phyloP scores from a whole-genome alignment of 2,329 filamentous ascomycete genomes.

The Ophiostoma australiae region DNA sequence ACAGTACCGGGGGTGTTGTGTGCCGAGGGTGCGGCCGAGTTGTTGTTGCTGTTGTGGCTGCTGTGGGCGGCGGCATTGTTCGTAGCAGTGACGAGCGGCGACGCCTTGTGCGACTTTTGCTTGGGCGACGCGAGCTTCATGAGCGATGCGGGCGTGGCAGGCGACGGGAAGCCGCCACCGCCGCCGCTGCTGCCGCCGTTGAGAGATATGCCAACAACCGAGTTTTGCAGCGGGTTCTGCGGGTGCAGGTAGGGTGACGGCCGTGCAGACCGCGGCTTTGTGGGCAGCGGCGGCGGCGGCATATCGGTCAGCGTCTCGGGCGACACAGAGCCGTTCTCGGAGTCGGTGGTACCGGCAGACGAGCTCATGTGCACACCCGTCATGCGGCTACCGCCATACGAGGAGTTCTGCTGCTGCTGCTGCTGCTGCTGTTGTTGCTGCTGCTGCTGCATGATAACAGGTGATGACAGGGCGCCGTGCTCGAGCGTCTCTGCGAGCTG shows the following conservation, averaged over 20 bases:
- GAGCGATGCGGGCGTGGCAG: conserved; percentile 80
- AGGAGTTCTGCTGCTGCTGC: conserved; percentile 33
- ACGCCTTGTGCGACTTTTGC: conserved; percentile 31
- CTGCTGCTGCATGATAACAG: conserved; percentile 34
- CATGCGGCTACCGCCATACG: conserved; percentile 8
- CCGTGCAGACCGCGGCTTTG: conserved; percentile 53
- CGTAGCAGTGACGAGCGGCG: conserved; percentile 25
- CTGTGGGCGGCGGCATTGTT: conserved; percentile 10
- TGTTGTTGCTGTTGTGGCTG: conserved; percentile 35
- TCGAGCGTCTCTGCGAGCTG: conserved; percentile 48
- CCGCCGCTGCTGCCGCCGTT: conserved; percentile 17
- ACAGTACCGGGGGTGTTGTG: conserved; percentile 14
- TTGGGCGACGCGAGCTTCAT: conserved; percentile 66
- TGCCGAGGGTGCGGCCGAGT: neutral
- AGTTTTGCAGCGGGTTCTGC: conserved; percentile 49
- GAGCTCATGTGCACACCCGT: conserved; percentile 30
- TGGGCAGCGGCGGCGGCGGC: conserved; percentile 63
- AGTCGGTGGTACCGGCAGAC: conserved; percentile 47
- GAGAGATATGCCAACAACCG: conserved; percentile 19
- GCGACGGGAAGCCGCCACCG: conserved; percentile 47
- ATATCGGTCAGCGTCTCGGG: conserved; percentile 61
- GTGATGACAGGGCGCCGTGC: conserved; percentile 29
- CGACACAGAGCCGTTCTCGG: conserved; percentile 60
- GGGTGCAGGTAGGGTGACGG: conserved; percentile 64
- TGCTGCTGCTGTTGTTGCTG: conserved; percentile 38